Evolutionary conservation across 2,329 filamentous ascomycete species (phyloP).

Genomic region (Beauveria sp.): DNA sequence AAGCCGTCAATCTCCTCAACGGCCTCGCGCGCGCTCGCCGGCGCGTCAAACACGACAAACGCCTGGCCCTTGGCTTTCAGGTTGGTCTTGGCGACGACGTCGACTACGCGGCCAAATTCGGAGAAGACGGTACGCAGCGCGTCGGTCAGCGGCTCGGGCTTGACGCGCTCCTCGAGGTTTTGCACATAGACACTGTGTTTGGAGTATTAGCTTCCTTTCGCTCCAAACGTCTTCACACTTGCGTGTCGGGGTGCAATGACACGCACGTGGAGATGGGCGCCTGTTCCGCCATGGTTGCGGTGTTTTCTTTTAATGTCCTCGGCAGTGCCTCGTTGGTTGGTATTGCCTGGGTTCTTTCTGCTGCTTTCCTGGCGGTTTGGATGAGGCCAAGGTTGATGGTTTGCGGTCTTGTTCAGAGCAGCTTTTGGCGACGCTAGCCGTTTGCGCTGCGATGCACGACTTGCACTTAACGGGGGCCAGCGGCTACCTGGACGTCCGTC

Average conservation of each 20-base stretch:
- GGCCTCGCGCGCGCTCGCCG: conserved; percentile 71
- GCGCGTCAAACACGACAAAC: conserved; percentile 80
- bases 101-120: conserved; percentile 79
- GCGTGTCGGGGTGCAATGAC: conserved; percentile 65
- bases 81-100: conserved; percentile 83
- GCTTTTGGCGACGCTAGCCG: too few relatives aligned
- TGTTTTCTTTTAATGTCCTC: not conserved
- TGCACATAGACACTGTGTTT: conserved; percentile 56
- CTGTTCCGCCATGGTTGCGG: conserved; percentile 28
- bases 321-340: not conserved
- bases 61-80: conserved; percentile 91
- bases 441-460: not conserved
- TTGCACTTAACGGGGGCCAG: conserved; percentile 7
- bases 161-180: conserved; percentile 90
- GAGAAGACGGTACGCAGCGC: conserved; percentile 72
- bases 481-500: not conserved
- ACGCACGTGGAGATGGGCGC: conserved; percentile 59
- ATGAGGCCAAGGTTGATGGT: too few relatives aligned
- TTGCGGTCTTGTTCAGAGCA: too few relatives aligned
- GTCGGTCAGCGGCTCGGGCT: conserved; percentile 66
- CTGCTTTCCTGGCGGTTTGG: too few relatives aligned
- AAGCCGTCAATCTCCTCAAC: conserved; percentile 90
- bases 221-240: not conserved
- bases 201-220: conserved; percentile 11
- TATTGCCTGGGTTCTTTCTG: too few relatives aligned